Evolutionary conservation across 1,284 basidiomycete species (phyloP).

Genomic region (Pyrrhoderma noxium): DNA sequence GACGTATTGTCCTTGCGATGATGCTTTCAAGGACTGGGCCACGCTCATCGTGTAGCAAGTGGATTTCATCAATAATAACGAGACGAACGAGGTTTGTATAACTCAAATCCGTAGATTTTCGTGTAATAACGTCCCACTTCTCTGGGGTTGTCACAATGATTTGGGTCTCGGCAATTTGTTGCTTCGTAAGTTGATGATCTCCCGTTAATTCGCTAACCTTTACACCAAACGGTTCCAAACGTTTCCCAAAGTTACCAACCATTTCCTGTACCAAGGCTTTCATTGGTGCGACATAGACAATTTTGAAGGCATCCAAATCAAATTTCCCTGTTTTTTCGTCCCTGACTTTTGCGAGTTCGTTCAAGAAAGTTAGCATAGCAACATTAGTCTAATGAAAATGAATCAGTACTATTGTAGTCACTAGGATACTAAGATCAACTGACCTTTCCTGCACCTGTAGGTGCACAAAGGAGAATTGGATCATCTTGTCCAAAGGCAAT

Average conservation of each 20-base stretch:
- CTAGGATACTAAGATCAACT: constrained; percentile 20
- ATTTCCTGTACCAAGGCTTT: constrained; percentile 97
- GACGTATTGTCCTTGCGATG: constrained; percentile 84
- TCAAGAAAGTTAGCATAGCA: constrained; percentile 89
- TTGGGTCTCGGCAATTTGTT: constrained; percentile 95
- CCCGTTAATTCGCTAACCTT: constrained; percentile 95
- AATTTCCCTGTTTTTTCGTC: constrained; percentile 80
- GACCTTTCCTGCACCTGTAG: constrained; percentile 98
- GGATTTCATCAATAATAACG: constrained; percentile 98
- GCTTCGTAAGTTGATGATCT: constrained; percentile 97
- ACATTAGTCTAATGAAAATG: constrained; percentile 77
- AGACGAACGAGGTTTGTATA: constrained; percentile 97
- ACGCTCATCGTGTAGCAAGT: constrained; percentile 95
- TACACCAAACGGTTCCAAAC: constrained; percentile 78
- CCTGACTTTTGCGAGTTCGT: constrained; percentile 80
- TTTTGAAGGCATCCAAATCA: constrained; percentile 90
- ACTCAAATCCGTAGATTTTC: constrained; percentile 94
- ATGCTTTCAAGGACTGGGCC: constrained; percentile 96
- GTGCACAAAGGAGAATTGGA: constrained; percentile 93
- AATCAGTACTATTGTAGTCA: constrained; percentile 15
- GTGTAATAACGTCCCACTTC: constrained; percentile 99
- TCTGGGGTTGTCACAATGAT: constrained; percentile 99
- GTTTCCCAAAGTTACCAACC: constrained; percentile 88
- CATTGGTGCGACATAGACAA: constrained; percentile 98
- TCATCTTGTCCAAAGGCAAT: constrained; percentile 93